Percentiles rank a stretch among this genome's conserved stretches.
Conservation (phyloP, 805 yeast species). For the Kockiozyma suomiensis region DNA sequence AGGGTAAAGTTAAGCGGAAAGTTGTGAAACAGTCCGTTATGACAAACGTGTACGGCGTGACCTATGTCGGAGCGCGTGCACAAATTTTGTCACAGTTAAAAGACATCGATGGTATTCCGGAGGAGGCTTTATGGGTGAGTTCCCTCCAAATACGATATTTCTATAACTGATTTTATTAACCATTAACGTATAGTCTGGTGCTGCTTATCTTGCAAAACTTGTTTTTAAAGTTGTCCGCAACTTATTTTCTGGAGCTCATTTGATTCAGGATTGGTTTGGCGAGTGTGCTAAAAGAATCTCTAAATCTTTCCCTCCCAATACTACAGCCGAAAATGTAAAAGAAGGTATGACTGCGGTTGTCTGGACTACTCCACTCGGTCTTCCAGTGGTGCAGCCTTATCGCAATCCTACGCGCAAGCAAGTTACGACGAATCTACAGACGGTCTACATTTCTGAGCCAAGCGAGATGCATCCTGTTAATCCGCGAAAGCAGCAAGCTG, state of each 20-base stretch:
- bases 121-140: slow-evolving; percentile 50
- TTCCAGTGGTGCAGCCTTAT: slow-evolving; percentile 97
- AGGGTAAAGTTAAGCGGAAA: slow-evolving; percentile 74
- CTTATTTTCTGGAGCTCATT: slow-evolving; percentile 87
- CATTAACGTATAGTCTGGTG: not conserved
- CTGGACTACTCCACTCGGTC: slow-evolving; percentile 96
- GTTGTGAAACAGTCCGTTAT: slow-evolving; percentile 95
- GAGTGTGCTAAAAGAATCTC: slow-evolving; percentile 80
- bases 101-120: slow-evolving; percentile 56
- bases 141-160: slow-evolving; percentile 11
- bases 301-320: slow-evolving; percentile 71
- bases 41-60: slow-evolving; percentile 98
- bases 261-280: slow-evolving; percentile 95
- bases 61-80: slow-evolving; percentile 86
- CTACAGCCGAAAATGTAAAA: slow-evolving; percentile 45
- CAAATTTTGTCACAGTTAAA: slow-evolving; percentile 81
- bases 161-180: not conserved
- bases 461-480: slow-evolving; percentile 79
- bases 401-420: slow-evolving; percentile 66
- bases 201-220: slow-evolving; percentile 70
- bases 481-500: slow-evolving; percentile 84
- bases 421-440: slow-evolving; percentile 81
- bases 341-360: slow-evolving; percentile 82
- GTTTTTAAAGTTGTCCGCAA: slow-evolving; percentile 85
- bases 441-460: slow-evolving; percentile 88